Base-by-base conservation (phyloP, 75 land plant species). In the Isoetes taiwanensis region DNA sequence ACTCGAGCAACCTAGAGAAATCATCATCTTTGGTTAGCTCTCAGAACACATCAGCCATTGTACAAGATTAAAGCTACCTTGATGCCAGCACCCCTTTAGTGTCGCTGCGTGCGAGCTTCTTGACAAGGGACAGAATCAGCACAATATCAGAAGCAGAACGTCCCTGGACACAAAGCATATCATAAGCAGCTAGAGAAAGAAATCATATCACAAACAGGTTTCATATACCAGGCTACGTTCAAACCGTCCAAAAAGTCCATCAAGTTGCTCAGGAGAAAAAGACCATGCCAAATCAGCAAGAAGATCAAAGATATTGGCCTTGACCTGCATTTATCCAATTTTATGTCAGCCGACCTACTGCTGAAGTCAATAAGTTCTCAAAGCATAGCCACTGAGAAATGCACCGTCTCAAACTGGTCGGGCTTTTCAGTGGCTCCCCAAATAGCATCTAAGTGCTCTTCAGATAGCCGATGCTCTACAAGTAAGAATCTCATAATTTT, bases 241-340 rank as follows among this genome's bases (percentile, higher is more conserved):
- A 32, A 66, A 59, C 29, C 69, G 65, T 2, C 42, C 54, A 50
- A 66, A 66, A 8, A 66, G 34, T 28, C 64, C 59, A 8, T 66
- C 69, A 39, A 66, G 52, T 35, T 66, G 65, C 39, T 66, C 55
- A 10, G 65, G 30, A n/a, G 64, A 66, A 60, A 66, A 66, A 32
- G 69, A 66, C 65, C 69, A 59, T 30, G 69, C 64, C n/a, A 66
- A 41, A 33, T 66, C 64, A 25, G 69, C 69, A 11, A 66, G 59
- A 28, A 66, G 69, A 26, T 66, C 69, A 66, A 66, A 66, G 11
- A 59, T 35, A 41, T 66, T 66, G 11, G 69, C 28, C 35, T 66
- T 66, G 28, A 66, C 64, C 69, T 66, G 64, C 16, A 14, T 23
- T 12, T 4, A 37, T 14, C 39, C 14, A 37, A 37, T 37, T 37